Conservation (phyloP, 768 basidiomycete genomes). For the Auriculariales sp. region DNA sequence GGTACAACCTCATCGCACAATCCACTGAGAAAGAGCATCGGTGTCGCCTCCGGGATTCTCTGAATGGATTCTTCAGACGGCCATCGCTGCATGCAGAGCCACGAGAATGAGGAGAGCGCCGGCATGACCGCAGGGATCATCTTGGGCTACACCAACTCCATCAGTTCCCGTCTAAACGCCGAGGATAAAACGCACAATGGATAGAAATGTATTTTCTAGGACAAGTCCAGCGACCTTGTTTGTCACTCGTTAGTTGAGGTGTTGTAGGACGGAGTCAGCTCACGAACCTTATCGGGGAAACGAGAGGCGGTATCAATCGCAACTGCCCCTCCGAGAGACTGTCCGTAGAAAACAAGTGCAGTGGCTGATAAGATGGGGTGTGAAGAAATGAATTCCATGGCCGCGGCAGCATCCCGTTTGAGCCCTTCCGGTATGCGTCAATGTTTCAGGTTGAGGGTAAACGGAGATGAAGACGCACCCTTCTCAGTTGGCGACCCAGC, state of each 20-base stretch:
- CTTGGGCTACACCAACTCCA: conserved; percentile 10
- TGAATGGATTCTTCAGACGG: conserved; percentile 19
- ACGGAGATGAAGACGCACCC: conserved; percentile 11
- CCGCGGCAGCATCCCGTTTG: too few species aligned
- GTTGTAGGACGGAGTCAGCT: not conserved
- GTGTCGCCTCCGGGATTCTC: conserved; percentile 17
- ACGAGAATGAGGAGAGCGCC: conserved; percentile 17
- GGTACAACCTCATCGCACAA: conserved; percentile 26
- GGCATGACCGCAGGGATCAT: conserved; percentile 25
- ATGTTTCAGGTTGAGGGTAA: too few species aligned
- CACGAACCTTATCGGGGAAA: conserved; percentile 17
- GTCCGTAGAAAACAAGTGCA: too few species aligned
- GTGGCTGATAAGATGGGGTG: too few species aligned
- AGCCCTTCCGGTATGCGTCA: too few species aligned
- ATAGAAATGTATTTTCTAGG: conserved; percentile 32
- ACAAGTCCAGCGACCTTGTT: conserved; percentile 20
- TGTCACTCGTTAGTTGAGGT: not conserved
- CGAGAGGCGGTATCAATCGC: conserved; percentile 24
- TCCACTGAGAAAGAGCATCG: conserved; percentile 27
- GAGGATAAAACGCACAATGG: conserved; percentile 14
- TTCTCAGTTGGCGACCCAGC: conserved; percentile 22
- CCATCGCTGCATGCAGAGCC: conserved; percentile 13
- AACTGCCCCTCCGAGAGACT: conserved; percentile 27
- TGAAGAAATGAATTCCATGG: too few species aligned
- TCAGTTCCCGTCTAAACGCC: not conserved